Evolutionary conservation across 2,329 filamentous ascomycete genomes (phyloP), one percentile per base, ranked within the genome.

Genomic region (Pseudogymnoascus pannorum): DNA sequence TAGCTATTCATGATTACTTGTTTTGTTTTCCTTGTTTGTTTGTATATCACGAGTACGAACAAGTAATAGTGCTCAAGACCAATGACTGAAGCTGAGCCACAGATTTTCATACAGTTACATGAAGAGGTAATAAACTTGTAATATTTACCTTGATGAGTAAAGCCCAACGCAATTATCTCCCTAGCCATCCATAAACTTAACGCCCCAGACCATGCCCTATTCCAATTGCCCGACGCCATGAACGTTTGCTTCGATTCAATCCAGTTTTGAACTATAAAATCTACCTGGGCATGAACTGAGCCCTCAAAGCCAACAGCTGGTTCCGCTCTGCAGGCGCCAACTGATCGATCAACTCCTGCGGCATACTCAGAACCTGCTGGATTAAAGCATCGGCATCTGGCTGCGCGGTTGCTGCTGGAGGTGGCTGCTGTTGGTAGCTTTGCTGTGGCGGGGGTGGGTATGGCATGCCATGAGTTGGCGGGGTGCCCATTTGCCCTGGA

Each of bases 291-390:
- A 78, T 78, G 68, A 90, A 80, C 61, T 83, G 81, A 66, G 87
- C 86, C 60, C 91, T 81, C 61, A 97, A 77, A 36, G 87, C 80
- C 77, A 96, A 82, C 61, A 97, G 87, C 73, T 97, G 91, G 64
- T 84, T 83, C 60, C 88, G 81, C 70, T 94, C 87, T 18, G 84
- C 82, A 36, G 91, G 88, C 5, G 88, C 86, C 57, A 97, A 77
- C 70, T 85, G 83, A 71, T 93, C 88, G 67, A 97, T 92, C 61
- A 90, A 85, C 62, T 89, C 82, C 69, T 90, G 88, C 2, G 91
- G 84, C 77, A 97, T 85, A 60, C 82, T 84, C 77, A 97, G 80
- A 57, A 97, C 88, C 68, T 92, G 89, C 65, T 88, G 84, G 72
- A 96, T 86, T 60, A 96, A 80, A 44, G 87, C 85, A 57, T 90